Base-by-base conservation (phyloP, 495 filamentous ascomycete species). In the Penicillium macrosclerotiorum region DNA sequence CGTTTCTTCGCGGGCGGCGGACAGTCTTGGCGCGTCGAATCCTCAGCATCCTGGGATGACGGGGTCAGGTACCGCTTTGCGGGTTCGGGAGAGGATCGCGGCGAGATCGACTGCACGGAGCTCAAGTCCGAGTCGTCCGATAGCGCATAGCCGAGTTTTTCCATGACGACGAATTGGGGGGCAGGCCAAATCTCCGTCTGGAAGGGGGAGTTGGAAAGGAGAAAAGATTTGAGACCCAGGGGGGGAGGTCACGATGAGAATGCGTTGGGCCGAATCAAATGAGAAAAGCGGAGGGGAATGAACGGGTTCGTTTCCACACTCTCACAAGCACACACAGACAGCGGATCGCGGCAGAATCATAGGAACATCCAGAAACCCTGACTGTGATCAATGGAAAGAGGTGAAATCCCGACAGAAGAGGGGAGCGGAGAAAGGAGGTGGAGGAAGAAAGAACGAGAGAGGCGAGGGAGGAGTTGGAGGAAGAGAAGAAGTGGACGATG, bases 1-100 rank as follows among this genome's bases (percentile, higher is more conserved):
- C 84, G 78, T 59, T 85, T 86, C 74, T 90, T 93, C 18, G 82
- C 69, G 30, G 32, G 43, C 25, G 89, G 87, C 36, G 80, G 71
- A 24, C 79, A 82, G 54, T 77, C 76, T 68, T 74, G 68, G 63
- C 68, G 59, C 60, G 72, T 59, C 67, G 73, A 63, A 59, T 67
- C 62, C 40, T 73, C 71, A 45, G 64, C 48, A 37, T 78, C 74
- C 54, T 79, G 76, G 58, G 86, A 71, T 52, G 86, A 68, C 59
- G 81, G 64, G 64, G 80, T 79, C 46, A 75, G 72, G 48, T 60
- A 63, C 34, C 76, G 68, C 62, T 75, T 70, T 64, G 71, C 73
- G 60, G 74, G 65, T 54, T 73, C 65, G 16, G 77, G 69, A 19
- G 83, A 78, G 8, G 81, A 72, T 13, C 76, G 74, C 3, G 84